Evolutionary conservation across 2,329 filamentous ascomycete species (phyloP).

Genomic region (Elsinoe necatrix): DNA sequence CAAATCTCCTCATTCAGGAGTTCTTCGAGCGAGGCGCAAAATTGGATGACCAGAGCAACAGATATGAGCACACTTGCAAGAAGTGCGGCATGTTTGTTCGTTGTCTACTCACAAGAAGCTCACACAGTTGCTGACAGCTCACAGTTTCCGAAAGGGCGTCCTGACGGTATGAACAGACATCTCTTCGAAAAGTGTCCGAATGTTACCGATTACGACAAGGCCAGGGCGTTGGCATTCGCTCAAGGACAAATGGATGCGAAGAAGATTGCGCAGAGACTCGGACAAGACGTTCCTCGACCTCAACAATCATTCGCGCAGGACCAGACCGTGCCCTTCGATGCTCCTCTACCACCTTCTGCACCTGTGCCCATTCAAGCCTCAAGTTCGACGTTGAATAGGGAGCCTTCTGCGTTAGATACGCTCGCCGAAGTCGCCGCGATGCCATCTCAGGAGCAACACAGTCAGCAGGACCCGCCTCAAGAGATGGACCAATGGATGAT

Average conservation of each 20-base stretch:
- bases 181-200: constrained; percentile 80
- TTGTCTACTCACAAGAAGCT: neutral
- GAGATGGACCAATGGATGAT: constrained; percentile 18
- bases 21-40: constrained; percentile 84
- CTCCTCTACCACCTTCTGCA: neutral
- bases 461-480: constrained; percentile 25
- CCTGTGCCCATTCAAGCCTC: constrained; percentile 9
- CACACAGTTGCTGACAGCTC: constrained; percentile 20
- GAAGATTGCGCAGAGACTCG: constrained; percentile 5
- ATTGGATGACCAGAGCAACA: constrained; percentile 79
- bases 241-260: constrained; percentile 7
- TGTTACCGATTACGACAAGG: constrained; percentile 45
- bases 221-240: constrained; percentile 25
- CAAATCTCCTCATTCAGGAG: constrained; percentile 75
- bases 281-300: neutral
- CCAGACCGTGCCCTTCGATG: neutral
- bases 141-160: constrained; percentile 74
- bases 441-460: constrained; percentile 27
- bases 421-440: constrained; percentile 61
- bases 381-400: constrained; percentile 14
- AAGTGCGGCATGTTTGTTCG: constrained; percentile 65
- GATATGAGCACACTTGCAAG: constrained; percentile 87
- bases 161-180: constrained; percentile 73
- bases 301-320: neutral
- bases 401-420: constrained; percentile 64